A percentile compares a stretch with the other conserved stretches of the same genome.
These are phyloP conservation scores for Tetrastigma voinierianum DNA, from an alignment of 164 flowering plant species.

Conservation along the genomic window DNA sequence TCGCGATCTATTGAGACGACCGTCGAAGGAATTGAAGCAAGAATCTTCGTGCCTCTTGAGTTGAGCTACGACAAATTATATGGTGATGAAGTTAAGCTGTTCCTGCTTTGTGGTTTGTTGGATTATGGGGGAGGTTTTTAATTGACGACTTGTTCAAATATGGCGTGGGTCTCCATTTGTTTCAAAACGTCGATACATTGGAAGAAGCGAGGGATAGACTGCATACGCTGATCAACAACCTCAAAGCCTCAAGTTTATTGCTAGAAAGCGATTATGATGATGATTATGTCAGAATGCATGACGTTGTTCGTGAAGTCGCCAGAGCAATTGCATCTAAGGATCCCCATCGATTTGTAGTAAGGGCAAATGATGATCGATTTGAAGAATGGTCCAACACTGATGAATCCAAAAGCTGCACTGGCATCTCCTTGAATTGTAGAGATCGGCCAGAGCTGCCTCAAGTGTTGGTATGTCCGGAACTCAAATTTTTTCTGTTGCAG, in stretches of 20 bases:
- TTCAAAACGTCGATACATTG: neutral
- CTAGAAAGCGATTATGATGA: too few species aligned
- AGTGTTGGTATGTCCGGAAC: constrained; percentile 5
- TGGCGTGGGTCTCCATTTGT: constrained; percentile 5
- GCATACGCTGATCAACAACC: neutral
- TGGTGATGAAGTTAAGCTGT: too few species aligned
- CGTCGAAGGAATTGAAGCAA: too few species aligned
- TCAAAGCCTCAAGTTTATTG: constrained; percentile 4
- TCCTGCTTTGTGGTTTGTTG: too few species aligned
- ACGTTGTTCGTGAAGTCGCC: too few species aligned
- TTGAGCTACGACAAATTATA: too few species aligned
- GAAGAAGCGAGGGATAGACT: constrained; percentile 14
- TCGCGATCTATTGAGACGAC: too few species aligned
- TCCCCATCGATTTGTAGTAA: neutral
- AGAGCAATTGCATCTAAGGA: too few species aligned
- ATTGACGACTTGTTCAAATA: constrained; percentile 3
- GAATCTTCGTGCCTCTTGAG: too few species aligned
- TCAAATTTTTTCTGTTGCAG: neutral
- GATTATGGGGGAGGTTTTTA: neutral
- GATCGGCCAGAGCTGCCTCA: constrained; percentile 10
- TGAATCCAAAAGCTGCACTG: neutral
- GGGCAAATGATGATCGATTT: neutral
- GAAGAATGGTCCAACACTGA: neutral
- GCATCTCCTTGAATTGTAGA: neutral
- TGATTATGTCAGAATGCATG: too few species aligned